These are phyloP conservation scores for Alternaria sp. DNA, from an alignment of 2,329 filamentous ascomycete genomes.

Conservation along the genomic window DNA sequence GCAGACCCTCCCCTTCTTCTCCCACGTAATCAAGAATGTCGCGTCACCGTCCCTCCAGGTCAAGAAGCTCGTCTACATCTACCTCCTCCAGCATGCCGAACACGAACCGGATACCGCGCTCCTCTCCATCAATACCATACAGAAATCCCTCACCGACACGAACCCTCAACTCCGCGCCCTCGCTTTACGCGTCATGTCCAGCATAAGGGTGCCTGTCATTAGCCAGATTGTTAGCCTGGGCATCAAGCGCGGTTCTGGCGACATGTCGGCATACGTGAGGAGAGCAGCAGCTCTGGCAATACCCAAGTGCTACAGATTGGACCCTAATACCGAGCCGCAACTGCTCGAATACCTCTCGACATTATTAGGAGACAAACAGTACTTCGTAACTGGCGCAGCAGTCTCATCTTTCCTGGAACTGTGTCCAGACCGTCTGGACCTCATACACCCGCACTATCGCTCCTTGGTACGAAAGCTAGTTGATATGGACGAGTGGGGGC, in stretches of 20 bases:
- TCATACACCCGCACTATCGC: slow-evolving; percentile 91
- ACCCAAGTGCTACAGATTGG: slow-evolving; percentile 92
- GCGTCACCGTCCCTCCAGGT: slow-evolving; percentile 93
- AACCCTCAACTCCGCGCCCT: slow-evolving; percentile 92
- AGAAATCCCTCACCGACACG: slow-evolving; percentile 92
- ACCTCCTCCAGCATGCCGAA: slow-evolving; percentile 95
- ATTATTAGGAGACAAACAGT: slow-evolving; percentile 88
- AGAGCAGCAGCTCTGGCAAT: slow-evolving; percentile 93
- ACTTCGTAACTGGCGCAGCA: slow-evolving; percentile 94
- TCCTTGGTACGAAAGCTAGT: slow-evolving; percentile 87
- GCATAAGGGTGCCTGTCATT: slow-evolving; percentile 96
- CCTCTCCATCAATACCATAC: slow-evolving; percentile 97
- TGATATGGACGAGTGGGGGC: slow-evolving; percentile 99
- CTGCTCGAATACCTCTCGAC: slow-evolving; percentile 81
- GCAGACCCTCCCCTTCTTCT: slow-evolving; percentile 86
- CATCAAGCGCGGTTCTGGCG: slow-evolving; percentile 90
- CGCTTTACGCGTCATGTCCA: slow-evolving; percentile 95
- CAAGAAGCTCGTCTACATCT: slow-evolving; percentile 98
- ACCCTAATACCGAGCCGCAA: slow-evolving; percentile 85
- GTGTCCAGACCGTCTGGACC: slow-evolving; percentile 84
- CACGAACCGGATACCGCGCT: slow-evolving; percentile 94
- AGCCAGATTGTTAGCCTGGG: slow-evolving; percentile 96
- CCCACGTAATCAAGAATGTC: slow-evolving; percentile 97
- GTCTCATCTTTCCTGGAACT: slow-evolving; percentile 89
- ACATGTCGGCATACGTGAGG: slow-evolving; percentile 94